Evolutionary conservation across 305 asterid species (phyloP).

Genomic region (Solanum hybrid): DNA sequence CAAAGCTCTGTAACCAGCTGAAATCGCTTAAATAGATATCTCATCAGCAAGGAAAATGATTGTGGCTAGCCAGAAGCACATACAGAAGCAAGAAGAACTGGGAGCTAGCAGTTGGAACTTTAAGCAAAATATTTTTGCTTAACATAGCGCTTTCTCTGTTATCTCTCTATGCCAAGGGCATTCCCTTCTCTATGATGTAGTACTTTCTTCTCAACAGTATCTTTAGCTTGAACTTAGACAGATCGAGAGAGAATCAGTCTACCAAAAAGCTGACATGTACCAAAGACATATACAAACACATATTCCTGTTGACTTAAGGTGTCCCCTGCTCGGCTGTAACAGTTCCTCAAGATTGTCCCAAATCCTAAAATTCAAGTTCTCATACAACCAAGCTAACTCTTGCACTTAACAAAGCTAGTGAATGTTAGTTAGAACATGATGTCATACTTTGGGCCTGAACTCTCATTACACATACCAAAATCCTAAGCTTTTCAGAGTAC

Average conservation of each 20-base stretch:
- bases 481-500: neutral
- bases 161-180: neutral
- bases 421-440: neutral
- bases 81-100: neutral
- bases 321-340: neutral
- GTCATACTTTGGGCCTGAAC: neutral
- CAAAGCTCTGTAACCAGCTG: neutral
- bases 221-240: neutral
- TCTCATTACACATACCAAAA: neutral
- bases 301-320: neutral
- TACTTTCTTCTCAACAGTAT: neutral
- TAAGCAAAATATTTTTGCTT: neutral
- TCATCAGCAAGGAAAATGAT: neutral
- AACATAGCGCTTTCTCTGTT: neutral
- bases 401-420: neutral
- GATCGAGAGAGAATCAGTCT: neutral
- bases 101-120: neutral
- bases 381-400: neutral
- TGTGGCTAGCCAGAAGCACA: neutral
- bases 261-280: neutral
- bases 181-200: neutral
- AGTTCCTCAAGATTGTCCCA: neutral
- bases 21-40: neutral
- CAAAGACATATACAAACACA: neutral
- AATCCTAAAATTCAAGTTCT: neutral